Base-by-base conservation (phyloP, 345 rosid genomes). In the Aquilaria sinensis region DNA sequence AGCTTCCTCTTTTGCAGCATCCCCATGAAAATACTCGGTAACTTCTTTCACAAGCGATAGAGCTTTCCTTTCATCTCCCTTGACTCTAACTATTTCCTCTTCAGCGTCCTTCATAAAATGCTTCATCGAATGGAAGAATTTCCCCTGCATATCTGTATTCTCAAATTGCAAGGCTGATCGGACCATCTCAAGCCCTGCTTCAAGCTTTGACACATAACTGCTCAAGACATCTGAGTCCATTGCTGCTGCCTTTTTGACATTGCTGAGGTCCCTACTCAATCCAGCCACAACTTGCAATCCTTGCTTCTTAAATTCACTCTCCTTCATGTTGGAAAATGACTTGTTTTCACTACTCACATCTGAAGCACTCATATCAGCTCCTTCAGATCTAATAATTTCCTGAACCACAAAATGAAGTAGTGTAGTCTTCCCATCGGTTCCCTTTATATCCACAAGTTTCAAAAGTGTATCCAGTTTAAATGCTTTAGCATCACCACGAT, bases 321-420 rank as follows among this genome's bases (percentile, higher is more conserved):
- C 90, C 73, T 68, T 83, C 51, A 68, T 10, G 57, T 52, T 64
- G 37, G 76, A 59, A 41, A 52, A 43, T 29, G 46, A 53, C 56
- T 62, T 65, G 59, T 65, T 78, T 46, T 78, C 79, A 64, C 56
- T 51, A 66, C 73, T 78, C 67, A 68, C 87, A 0, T 75, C 65
- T 56, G 68, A 67, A 55, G 78, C 63, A 72, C 72, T 66, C 47
- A 81, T 64, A 34, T 41, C 63, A 41, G 75, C 70, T 52, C 85
- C 89, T 75, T 94, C 97, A 0, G 97, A 77, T 78, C 82, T 80
- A 61, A 90, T 88, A 76, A 94, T 90, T 80, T 90, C 99, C 78
- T 93, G 99, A 74, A 93, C 99, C 54, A 93, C 99, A 71, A 93
- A 93, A 69, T 93, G 99, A 41, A 93, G 97, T 70, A 90, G 82